phyloP scores from a whole-genome alignment of 2,329 filamentous ascomycete species.

The Aureobasidium zeae region DNA sequence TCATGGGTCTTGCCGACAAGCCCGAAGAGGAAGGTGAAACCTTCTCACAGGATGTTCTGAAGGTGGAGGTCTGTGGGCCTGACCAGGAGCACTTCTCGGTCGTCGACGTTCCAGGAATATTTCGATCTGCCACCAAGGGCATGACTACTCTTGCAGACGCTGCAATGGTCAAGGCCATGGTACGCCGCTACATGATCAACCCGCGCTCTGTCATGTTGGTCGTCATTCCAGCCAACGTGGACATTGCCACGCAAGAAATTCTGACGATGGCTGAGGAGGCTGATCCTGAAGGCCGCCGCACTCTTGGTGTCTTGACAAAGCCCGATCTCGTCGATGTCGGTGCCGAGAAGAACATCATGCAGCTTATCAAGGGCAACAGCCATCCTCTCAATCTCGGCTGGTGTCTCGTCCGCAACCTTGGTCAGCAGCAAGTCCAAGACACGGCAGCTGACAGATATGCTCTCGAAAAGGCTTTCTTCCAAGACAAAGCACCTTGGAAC shows the following conservation, averaged over 20 bases:
- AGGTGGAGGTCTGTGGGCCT: constrained; percentile 24
- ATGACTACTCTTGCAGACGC: constrained; percentile 32
- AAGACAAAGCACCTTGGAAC: constrained; percentile 29
- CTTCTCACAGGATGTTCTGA: constrained; percentile 26
- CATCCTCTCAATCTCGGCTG: constrained; percentile 27
- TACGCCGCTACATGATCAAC: constrained; percentile 33
- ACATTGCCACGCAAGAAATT: constrained; percentile 40
- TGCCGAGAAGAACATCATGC: constrained; percentile 21
- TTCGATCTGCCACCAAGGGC: constrained; percentile 27
- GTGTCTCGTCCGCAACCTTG: constrained; percentile 27
- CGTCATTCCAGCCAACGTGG: constrained; percentile 36
- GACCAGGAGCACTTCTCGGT: constrained; percentile 24
- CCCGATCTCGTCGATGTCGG: constrained; percentile 28
- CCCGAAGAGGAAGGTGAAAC: constrained; percentile 12
- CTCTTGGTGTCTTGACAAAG: constrained; percentile 32
- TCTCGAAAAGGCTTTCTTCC: constrained; percentile 31
- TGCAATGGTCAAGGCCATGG: constrained; percentile 32
- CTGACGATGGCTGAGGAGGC: constrained; percentile 32
- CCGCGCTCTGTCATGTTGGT: constrained; percentile 35
- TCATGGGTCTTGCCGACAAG: constrained; percentile 18
- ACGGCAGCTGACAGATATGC: constrained; percentile 3
- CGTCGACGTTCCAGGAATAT: constrained; percentile 27
- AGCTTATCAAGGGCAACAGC: constrained; percentile 23
- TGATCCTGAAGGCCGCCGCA: constrained; percentile 28
- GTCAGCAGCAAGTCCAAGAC: constrained; percentile 23